Evolutionary conservation across 2,329 filamentous ascomycete species (phyloP), one percentile per base, ranked within the genome.

Genomic region (Gnomoniopsis smithogilvyi): DNA sequence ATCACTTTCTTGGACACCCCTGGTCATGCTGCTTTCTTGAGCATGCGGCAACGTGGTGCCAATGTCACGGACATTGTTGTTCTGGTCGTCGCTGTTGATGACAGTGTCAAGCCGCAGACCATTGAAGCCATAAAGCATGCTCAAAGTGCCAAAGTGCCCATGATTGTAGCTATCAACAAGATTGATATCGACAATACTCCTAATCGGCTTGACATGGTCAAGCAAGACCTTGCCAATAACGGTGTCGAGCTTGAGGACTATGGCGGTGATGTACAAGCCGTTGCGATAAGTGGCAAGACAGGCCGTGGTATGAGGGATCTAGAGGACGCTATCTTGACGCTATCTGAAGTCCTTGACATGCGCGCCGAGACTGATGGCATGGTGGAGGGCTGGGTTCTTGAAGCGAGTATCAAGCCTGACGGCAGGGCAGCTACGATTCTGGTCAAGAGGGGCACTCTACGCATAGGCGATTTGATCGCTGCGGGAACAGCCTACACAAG

Each of bases 1-100:
- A 96, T 99, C 65, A 99, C 96, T 0, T 99, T 99, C 78, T 81
- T 99, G 30, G 95, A 99, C 70, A 99, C 95, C 0, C 95, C 95
- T 1, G 95, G 95, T 1, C 95, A 99, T 75, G 92, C 94, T 30
- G 96, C 95, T 0, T 99, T 99, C 74, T 77, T 98, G 65, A 90
- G 89, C 43, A 99, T 99, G 95, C 89, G 95, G 34, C 91, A 96
- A 71, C 88, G 95, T 66, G 96, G 95, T 63, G 96, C 95, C 34
- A 92, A 94, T 62, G 92, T 98, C 51, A 99, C 96, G 0, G 95
- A 99, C 70, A 97, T 99, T 65, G 92, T 99, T 15, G 89, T 99
- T 46, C 78, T 99, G 21, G 95, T 99, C 0, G 94, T 99, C 22
- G 95, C 95, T 7, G 94, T 94, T 10, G 95, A 99, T 70, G 96